These are phyloP conservation scores for Urochloa ruziziensis DNA, from an alignment of 176 grass and related monocot genomes.

Conservation along the genomic window DNA sequence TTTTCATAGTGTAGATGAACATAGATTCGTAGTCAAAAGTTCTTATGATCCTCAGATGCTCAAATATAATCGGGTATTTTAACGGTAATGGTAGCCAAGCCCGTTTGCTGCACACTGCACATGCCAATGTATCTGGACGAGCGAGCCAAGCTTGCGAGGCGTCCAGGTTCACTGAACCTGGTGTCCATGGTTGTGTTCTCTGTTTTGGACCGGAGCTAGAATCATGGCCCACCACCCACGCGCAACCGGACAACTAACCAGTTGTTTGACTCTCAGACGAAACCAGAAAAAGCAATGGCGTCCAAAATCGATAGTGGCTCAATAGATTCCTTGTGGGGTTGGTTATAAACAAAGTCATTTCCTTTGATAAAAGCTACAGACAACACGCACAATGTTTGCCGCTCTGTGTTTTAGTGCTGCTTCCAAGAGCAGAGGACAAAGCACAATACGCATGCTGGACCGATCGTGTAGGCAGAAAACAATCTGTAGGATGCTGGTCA, in stretches of 20 bases:
- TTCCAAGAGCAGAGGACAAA: not conserved
- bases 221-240: slow-evolving; percentile 34
- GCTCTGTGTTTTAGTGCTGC: not conserved
- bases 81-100: not conserved
- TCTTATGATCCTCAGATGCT: not conserved
- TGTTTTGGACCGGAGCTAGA: not conserved
- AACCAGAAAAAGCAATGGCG: not conserved
- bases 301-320: not conserved
- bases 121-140: not conserved
- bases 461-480: no score
- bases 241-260: slow-evolving; percentile 1
- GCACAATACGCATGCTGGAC: no score
- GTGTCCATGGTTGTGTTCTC: not conserved
- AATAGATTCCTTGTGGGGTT: not conserved
- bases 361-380: not conserved
- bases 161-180: slow-evolving; percentile 40
- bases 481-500: no score
- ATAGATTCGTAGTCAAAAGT: not conserved
- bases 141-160: not conserved
- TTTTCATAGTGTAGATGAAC: not conserved
- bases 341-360: not conserved
- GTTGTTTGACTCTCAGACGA: not conserved
- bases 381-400: not conserved
- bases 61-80: not conserved
- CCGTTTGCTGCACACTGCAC: not conserved